Evolutionary conservation across 1,284 basidiomycete genomes (phyloP), one percentile per base, ranked within the genome.

Genomic region (Austropuccinia psidii): DNA sequence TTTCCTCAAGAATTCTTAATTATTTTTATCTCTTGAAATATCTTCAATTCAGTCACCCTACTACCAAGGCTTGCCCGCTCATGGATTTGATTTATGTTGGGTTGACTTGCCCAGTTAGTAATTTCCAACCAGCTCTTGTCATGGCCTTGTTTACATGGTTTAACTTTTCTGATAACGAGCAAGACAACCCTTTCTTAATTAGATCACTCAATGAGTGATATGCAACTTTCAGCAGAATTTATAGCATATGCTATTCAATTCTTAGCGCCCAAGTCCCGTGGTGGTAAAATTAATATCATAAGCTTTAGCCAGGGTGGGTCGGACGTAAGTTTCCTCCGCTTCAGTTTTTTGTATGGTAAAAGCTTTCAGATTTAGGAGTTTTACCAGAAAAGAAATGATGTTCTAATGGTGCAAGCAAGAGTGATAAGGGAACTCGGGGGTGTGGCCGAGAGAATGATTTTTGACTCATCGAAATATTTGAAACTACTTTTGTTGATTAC

Each of bases 21-120:
- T 15, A 7, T 65, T n/a, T 49, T 43, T n/a, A 17, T 27, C 4
- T n/a, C 31, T 31, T 45, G 54, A 11, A 21, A 43, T 50, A 55
- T 41, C 5, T n/a, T 45, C 33, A 1, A 24, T 47, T 35, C 45
- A 70, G 67, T 43, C 52, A 9, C 39, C 54, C 6, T 60, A 33
- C 24, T 55, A 45, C 35, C 43, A 45, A 35, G 69, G 50, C 31
- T 33, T 70, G 4, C 67, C 67, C 19, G 77, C 77, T 13, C 68
- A 74, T 7, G 79, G 78, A 4, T 81, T 79, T 74, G 80, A 81
- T 54, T 77, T 81, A 17, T 79, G 79, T 66, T 81, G 76, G 73
- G 76, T 81, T 55, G 77, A 77, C 43, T 75, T 80, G 15, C 81
- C 81, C 0, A 35, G 67, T 70, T 15, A 50, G 54, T 60, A 24